Evolutionary conservation across 352 stramenopile genomes (phyloP).

Genomic region (Globisporangium takayamanum): DNA sequence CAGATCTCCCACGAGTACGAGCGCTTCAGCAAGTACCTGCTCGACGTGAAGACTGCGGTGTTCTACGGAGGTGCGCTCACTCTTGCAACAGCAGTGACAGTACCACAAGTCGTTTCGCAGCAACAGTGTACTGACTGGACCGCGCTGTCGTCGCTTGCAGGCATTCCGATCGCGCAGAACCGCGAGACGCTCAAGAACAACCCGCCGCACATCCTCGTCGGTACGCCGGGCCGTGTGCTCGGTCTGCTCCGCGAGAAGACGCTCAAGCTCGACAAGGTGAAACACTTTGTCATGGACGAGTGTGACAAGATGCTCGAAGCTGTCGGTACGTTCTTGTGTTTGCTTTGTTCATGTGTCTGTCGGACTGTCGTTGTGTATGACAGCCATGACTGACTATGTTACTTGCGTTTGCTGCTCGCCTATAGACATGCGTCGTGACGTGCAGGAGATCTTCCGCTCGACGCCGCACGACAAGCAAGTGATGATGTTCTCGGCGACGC

Average conservation of each 20-base stretch:
- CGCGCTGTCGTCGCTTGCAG: constrained; percentile 16
- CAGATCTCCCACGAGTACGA: constrained; percentile 99
- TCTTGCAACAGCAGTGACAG: neutral
- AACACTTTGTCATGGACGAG: constrained; percentile 99
- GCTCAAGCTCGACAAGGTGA: constrained; percentile 98
- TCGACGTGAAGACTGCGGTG: constrained; percentile 95
- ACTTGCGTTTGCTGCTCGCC: neutral
- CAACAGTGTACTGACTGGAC: constrained; percentile 4
- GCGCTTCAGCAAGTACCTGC: constrained; percentile 98
- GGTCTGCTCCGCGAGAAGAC: constrained; percentile 91
- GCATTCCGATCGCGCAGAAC: constrained; percentile 93
- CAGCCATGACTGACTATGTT: neutral
- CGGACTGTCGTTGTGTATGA: neutral
- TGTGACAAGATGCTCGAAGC: constrained; percentile 99
- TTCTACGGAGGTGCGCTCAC: constrained; percentile 91
- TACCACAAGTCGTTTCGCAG: neutral
- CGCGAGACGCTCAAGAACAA: constrained; percentile 96
- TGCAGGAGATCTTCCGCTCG: constrained; percentile 99
- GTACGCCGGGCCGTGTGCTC: constrained; percentile 95
- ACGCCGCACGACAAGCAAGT: constrained; percentile 99
- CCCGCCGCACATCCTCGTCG: constrained; percentile 95
- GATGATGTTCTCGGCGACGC: constrained; percentile 99
- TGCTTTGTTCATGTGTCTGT: neutral
- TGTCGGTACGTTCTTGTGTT: constrained; percentile 60
- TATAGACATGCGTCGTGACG: constrained; percentile 96